phyloP scores from a whole-genome alignment of 805 yeast genomes.

The Saturnispora kantuleensis region DNA sequence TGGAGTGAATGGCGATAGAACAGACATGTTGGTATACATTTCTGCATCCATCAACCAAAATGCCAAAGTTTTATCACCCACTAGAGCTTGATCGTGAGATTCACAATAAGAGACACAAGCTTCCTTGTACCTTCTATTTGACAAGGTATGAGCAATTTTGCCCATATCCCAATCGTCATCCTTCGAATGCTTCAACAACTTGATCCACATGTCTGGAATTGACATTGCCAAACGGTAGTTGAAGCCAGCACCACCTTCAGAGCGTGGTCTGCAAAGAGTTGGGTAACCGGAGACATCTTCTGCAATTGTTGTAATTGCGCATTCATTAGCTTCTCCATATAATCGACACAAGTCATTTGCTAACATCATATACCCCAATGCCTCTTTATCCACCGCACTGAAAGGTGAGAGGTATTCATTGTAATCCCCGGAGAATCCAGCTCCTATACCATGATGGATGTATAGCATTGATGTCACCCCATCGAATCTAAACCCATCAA shows the following conservation, averaged over 20 bases:
- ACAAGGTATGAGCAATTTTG: constrained; percentile 64
- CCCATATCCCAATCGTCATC: constrained; percentile 94
- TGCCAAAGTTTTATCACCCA: constrained; percentile 93
- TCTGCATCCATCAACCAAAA: constrained; percentile 98
- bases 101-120: constrained; percentile 88
- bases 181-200: constrained; percentile 65
- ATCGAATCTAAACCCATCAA: constrained; percentile 94
- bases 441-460: constrained; percentile 84
- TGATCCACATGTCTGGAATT: constrained; percentile 98
- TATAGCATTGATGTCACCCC: constrained; percentile 95
- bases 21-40: constrained; percentile 94
- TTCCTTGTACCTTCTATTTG: constrained; percentile 83
- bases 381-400: constrained; percentile 76
- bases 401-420: constrained; percentile 77
- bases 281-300: constrained; percentile 99
- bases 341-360: constrained; percentile 72
- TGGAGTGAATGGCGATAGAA: constrained; percentile 59
- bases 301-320: constrained; percentile 61
- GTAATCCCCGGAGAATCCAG: constrained; percentile 84
- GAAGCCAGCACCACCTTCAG: constrained; percentile 82
- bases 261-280: constrained; percentile 69
- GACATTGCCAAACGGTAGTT: constrained; percentile 96
- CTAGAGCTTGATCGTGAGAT: constrained; percentile 95
- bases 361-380: constrained; percentile 75
- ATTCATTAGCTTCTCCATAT: constrained; percentile 28